Base-by-base conservation (phyloP, 164 flowering plant genomes). In the Macadamia integrifolia region DNA sequence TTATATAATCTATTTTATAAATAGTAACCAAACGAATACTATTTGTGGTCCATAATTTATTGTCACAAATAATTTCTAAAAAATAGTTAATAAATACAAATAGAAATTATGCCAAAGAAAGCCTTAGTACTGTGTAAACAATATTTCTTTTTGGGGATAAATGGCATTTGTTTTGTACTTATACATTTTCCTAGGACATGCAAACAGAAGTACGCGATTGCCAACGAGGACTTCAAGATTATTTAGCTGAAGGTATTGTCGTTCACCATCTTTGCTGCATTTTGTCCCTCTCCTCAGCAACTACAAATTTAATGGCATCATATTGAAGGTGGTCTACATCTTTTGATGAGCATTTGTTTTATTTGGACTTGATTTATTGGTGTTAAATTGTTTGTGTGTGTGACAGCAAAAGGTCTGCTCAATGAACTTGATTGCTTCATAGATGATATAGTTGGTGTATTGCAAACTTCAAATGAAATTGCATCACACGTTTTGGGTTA, bases 361-460 rank as follows among this genome's bases (percentile, higher is more conserved):
- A 1, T 14, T 62, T 43, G 50, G 18, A 9, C 55, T 68, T 32
- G 46, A 31, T 11, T 52, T 60, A 15, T 57, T 35, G 14, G 40
- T 31, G 9, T 60, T 31, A 46, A 14, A 30, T 6, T 15, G 14
- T 12, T 65, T 15, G 23, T 60, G 1, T 62, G 40, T 15, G 1
- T 70, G 80, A 76, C 87, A 88, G 92, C 80, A 57, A 85, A 81
- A 68, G 64, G 40, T 73, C 65, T 85, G 35, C 77, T 85, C 11
- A 57, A 66, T 49, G 89, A 85, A 72, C 83, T 88, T 58, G 77
- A 85, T 76, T 29, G 69, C 75, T 81, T 87, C 56, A 18, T 80
- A 42, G 83, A 79, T 2, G 81, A 83, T 74, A 80, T 75, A 32
- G 53, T 67, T 58, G 50, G 28, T 65, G 71, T 64, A 55, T 48